These are phyloP conservation scores for Fonsecaea monophora DNA, from an alignment of 2,329 filamentous ascomycete species.

Conservation along the genomic window DNA sequence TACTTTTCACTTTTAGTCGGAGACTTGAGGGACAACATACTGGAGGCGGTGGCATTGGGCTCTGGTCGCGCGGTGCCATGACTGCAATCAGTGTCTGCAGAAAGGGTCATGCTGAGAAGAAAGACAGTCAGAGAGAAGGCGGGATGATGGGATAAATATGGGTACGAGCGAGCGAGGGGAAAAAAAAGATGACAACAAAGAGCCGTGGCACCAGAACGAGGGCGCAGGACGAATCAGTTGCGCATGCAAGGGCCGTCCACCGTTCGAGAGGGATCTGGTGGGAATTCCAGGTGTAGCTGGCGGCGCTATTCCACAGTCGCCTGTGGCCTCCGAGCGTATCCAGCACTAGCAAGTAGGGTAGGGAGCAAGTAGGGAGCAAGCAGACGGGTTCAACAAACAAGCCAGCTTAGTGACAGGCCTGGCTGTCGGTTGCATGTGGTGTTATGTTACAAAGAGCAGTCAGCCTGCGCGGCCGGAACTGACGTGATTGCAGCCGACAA, in stretches of 20 bases:
- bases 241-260: constrained; percentile 37
- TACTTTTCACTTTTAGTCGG: constrained; percentile 1
- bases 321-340: constrained; percentile 27
- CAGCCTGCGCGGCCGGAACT: constrained; percentile 33
- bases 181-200: constrained; percentile 39
- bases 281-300: constrained; percentile 30
- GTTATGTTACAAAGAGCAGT: constrained; percentile 32
- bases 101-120: constrained; percentile 37
- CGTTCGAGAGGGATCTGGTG: constrained; percentile 35
- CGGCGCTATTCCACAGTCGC: constrained; percentile 33
- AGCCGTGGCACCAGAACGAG: constrained; percentile 35
- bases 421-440: constrained; percentile 31
- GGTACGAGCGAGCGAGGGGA: constrained; percentile 18
- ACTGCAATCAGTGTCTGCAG: constrained; percentile 28
- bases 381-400: constrained; percentile 17
- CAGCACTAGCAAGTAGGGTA: constrained; percentile 16
- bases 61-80: constrained; percentile 41
- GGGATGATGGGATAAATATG: constrained; percentile 36
- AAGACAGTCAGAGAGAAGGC: constrained; percentile 26
- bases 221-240: constrained; percentile 37
- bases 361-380: constrained; percentile 7
- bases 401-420: constrained; percentile 19
- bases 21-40: constrained; percentile 31
- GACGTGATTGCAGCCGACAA: constrained; percentile 33
- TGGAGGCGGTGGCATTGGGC: constrained; percentile 41